Base-by-base conservation (phyloP, 768 basidiomycete genomes). In the Crassisporium funariophilum region DNA sequence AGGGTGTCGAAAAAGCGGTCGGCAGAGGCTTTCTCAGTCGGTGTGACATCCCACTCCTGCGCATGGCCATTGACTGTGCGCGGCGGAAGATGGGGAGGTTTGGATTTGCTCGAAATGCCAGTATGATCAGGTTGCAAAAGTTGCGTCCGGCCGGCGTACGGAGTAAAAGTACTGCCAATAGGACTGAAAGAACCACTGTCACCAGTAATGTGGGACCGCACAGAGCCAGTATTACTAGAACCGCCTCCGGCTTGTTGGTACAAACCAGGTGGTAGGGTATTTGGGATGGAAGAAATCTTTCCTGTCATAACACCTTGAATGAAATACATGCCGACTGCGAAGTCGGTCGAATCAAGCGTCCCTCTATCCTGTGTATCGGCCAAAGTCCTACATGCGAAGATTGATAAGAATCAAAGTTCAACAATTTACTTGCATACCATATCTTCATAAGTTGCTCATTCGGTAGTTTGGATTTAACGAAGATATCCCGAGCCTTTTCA, bases 361-460 rank as follows among this genome's bases (percentile, higher is more conserved):
- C 97, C 95, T 50, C 97, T 81, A 55, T 88, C 82, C 67, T 95
- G 89, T 3, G 94, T 95, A 66, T 99, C 97, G n/a, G 95, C 88
- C 29, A 99, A 79, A 53, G 78, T 86, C 95, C 94, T 97, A 57
- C 3, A 37, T 11, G 31, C 35, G 27, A 34, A 50, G 16, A 58
- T 46, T 11, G 11, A 23, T 34, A 31, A 38, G 20, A 25, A 22
- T 46, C 27, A n/a, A 44, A 31, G 25, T 17, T 24, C 37, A 36
- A 36, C 12, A 21, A 16, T 11, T 23, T 41, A 41, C 13, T 16
- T 22, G 60, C 82, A 44, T 48, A 91, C 95, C 97, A 99, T 70
- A 98, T 95, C 63, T 92, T 88, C 24, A 88, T 83, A 19, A 99
- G 79, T 54, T 88, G 87, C 46, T 95, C 93, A 54, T 87, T 83